phyloP scores from a whole-genome alignment of 352 stramenopile species.

The Pseudoperonospora humuli region DNA sequence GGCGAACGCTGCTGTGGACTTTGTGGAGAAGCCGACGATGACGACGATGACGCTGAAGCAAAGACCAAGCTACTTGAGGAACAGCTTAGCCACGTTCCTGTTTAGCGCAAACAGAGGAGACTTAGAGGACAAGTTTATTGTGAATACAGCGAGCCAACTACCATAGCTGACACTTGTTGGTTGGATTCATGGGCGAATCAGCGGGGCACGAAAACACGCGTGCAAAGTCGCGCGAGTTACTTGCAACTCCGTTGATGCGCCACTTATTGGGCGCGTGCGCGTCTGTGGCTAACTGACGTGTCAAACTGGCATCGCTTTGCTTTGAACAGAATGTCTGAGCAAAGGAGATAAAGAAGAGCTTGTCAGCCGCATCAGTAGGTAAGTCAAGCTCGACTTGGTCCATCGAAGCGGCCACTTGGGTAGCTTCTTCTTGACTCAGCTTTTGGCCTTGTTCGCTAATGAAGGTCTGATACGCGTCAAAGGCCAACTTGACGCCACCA shows the following conservation, averaged over 20 bases:
- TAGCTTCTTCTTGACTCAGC: slow-evolving; percentile 18
- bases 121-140: slow-evolving; percentile 13
- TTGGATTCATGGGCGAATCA: slow-evolving; percentile 59
- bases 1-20: slow-evolving; percentile 33
- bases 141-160: slow-evolving; percentile 21
- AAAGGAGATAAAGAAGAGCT: slow-evolving; percentile 77
- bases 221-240: slow-evolving; percentile 70
- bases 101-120: slow-evolving; percentile 4
- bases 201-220: slow-evolving; percentile 46
- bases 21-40: slow-evolving; percentile 1
- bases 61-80: slow-evolving; percentile 23
- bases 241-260: slow-evolving; percentile 73
- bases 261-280: slow-evolving; percentile 58
- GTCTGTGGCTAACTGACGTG: slow-evolving; percentile 43
- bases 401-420: slow-evolving; percentile 1
- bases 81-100: slow-evolving; percentile 8
- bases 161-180: slow-evolving; percentile 69
- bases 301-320: slow-evolving; percentile 45
- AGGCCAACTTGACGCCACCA: slow-evolving; percentile 68
- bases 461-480: slow-evolving; percentile 43
- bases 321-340: slow-evolving; percentile 68
- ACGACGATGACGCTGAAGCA: slow-evolving; percentile 13
- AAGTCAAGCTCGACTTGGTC: slow-evolving; percentile 16
- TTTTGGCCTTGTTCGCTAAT: slow-evolving; percentile 14
- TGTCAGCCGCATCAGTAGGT: slow-evolving; percentile 21